Evolutionary conservation across 495 filamentous ascomycete genomes (phyloP).

Genomic region (Aspergillus haitiensis): DNA sequence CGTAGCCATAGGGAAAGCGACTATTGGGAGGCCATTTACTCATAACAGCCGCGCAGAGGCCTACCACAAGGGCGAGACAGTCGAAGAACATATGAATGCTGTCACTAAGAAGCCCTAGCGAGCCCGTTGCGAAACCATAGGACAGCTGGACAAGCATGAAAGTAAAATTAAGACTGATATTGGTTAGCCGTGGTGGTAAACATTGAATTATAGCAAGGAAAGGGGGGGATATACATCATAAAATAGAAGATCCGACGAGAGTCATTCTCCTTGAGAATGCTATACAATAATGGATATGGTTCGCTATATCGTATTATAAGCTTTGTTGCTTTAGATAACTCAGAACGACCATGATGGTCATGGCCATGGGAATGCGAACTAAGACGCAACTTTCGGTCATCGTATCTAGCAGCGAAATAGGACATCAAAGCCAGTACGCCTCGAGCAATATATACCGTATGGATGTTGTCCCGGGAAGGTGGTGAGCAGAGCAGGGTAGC

Average conservation of each 20-base stretch:
- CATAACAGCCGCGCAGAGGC: conserved; percentile 92
- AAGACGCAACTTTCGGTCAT: conserved; percentile 34
- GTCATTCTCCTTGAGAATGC: conserved; percentile 87
- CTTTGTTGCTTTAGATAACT: conserved; percentile 60
- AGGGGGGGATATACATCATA: conserved; percentile 63
- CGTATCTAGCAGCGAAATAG: conserved; percentile 41
- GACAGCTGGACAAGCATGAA: conserved; percentile 96
- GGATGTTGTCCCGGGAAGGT: conserved; percentile 33
- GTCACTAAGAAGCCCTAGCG: conserved; percentile 89
- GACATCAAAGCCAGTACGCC: conserved; percentile 32
- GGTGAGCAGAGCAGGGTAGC: conserved; percentile 40
- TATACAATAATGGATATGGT: conserved; percentile 73
- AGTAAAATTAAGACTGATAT: conserved; percentile 75
- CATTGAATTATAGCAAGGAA: neutral
- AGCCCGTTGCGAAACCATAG: conserved; percentile 90
- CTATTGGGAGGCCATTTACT: conserved; percentile 93
- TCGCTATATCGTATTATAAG: conserved; percentile 64
- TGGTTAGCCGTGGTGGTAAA: conserved; percentile 16
- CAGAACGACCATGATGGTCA: conserved; percentile 36
- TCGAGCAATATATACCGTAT: conserved; percentile 35
- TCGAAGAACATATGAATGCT: conserved; percentile 99
- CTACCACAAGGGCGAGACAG: conserved; percentile 87
- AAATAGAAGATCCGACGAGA: conserved; percentile 97
- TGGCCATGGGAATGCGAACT: conserved; percentile 42
- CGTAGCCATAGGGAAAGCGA: conserved; percentile 90